These are phyloP conservation scores for Penicillium crustosum DNA, from an alignment of 2,329 filamentous ascomycete genomes.

Conservation along the genomic window DNA sequence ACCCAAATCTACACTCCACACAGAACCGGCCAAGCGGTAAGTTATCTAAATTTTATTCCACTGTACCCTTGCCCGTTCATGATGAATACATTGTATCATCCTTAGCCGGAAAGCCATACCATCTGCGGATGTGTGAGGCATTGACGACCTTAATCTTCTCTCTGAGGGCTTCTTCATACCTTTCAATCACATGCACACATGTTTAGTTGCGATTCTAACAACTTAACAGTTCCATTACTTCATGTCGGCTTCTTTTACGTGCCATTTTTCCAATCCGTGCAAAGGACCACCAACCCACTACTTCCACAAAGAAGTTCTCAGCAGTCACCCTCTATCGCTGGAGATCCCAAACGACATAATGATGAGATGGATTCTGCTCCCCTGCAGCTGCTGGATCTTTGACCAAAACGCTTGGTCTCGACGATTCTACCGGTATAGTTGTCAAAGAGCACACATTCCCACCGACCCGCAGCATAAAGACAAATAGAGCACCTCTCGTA, in stretches of 20 bases:
- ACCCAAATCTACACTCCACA: too few relatives aligned
- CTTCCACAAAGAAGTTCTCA: neutral
- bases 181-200: neutral
- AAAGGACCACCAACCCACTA: neutral
- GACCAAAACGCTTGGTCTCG: neutral
- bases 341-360: neutral
- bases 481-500: neutral
- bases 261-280: neutral
- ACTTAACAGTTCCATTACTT: neutral
- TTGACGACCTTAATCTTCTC: conserved; percentile 50
- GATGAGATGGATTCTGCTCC: neutral
- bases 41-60: conserved; percentile 10
- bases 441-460: neutral
- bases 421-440: neutral
- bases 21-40: conserved; percentile 6
- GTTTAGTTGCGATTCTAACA: neutral
- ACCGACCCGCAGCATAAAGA: neutral
- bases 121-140: conserved; percentile 41
- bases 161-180: conserved; percentile 31
- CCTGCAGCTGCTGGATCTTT: neutral
- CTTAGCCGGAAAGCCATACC: conserved; percentile 74
- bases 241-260: neutral
- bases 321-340: neutral
- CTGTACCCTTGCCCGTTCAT: conserved; percentile 44
- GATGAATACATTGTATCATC: conserved; percentile 91